Evolutionary conservation across 2,329 filamentous ascomycete species (phyloP).

Genomic region (Trematosphaeria pertusa): DNA sequence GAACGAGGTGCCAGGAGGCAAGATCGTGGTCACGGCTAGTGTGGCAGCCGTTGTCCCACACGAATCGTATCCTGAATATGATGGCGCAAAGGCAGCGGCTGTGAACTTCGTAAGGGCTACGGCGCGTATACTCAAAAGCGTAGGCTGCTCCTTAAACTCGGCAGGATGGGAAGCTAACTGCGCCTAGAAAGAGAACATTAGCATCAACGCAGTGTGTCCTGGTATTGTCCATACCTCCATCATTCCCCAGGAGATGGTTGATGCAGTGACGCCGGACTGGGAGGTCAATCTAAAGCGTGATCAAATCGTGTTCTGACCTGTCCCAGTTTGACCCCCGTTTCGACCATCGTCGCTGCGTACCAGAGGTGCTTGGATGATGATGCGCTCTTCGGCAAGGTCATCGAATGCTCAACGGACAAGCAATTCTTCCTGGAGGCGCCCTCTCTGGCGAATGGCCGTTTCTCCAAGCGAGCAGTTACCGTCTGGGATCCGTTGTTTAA

Average conservation of each 20-base stretch:
- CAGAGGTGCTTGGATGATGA: slow-evolving; percentile 55
- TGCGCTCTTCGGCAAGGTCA: slow-evolving; percentile 51
- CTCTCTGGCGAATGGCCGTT: slow-evolving; percentile 49
- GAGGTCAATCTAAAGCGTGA: slow-evolving; percentile 6
- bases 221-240: slow-evolving; percentile 55
- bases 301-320: slow-evolving; percentile 4
- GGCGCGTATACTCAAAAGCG: slow-evolving; percentile 28
- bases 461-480: slow-evolving; percentile 52
- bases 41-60: slow-evolving; percentile 56
- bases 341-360: slow-evolving; percentile 56
- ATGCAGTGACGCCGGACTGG: slow-evolving; percentile 34
- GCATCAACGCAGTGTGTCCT: slow-evolving; percentile 58
- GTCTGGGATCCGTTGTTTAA: slow-evolving; percentile 60
- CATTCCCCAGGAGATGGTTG: slow-evolving; percentile 36
- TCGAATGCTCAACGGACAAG: slow-evolving; percentile 56
- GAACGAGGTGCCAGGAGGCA: slow-evolving; percentile 53
- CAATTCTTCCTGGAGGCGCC: slow-evolving; percentile 48
- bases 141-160: slow-evolving; percentile 8
- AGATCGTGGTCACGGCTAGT: slow-evolving; percentile 55
- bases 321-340: slow-evolving; percentile 42
- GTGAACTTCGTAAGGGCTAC: slow-evolving; percentile 33
- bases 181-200: slow-evolving; percentile 55
- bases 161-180: slow-evolving; percentile 8
- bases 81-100: slow-evolving; percentile 59
- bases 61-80: slow-evolving; percentile 57